phyloP scores from a whole-genome alignment of 441 rosid species.

The Brassica hybrid region DNA sequence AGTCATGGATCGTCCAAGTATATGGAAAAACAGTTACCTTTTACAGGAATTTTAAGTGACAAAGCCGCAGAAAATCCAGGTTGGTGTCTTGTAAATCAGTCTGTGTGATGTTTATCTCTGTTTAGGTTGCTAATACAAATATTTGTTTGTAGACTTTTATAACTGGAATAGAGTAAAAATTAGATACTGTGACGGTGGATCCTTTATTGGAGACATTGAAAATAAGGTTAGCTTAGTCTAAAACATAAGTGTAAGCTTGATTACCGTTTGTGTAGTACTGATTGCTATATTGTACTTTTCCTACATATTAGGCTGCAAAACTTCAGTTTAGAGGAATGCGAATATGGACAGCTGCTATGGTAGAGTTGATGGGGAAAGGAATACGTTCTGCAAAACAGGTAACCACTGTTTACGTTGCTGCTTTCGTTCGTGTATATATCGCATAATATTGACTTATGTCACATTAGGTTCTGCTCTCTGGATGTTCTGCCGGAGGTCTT shows the following conservation, averaged over 20 bases:
- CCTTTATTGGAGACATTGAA: conserved; percentile 81
- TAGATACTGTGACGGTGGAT: conserved; percentile 95
- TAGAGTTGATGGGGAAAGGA: conserved; percentile 76
- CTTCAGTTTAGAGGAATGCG: conserved; percentile 87
- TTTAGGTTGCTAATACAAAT: conserved; percentile 9
- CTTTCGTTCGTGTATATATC: background rate
- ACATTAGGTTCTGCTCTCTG: background rate
- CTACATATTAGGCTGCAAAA: conserved; percentile 35
- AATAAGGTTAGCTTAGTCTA: conserved; percentile 52
- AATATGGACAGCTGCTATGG: conserved; percentile 89
- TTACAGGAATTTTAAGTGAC: conserved; percentile 83
- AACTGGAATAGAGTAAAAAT: conserved; percentile 95
- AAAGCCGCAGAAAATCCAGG: conserved; percentile 81
- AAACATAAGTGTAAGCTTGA: background rate
- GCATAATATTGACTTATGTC: background rate
- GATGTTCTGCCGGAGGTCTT: conserved; percentile 2
- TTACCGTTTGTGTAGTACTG: background rate
- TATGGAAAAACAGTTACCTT: conserved; percentile 84
- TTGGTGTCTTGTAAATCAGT: conserved; percentile 15
- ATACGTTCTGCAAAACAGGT: conserved; percentile 83
- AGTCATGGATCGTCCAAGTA: conserved; percentile 78
- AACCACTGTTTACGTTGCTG: background rate
- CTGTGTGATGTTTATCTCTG: background rate
- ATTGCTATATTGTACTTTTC: background rate
- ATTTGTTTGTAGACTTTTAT: conserved; percentile 73